Percentiles rank a stretch among this genome's conserved stretches.
These are phyloP conservation scores for Forsythia suspensa DNA, from an alignment of 257 asterid species.

Conservation along the genomic window DNA sequence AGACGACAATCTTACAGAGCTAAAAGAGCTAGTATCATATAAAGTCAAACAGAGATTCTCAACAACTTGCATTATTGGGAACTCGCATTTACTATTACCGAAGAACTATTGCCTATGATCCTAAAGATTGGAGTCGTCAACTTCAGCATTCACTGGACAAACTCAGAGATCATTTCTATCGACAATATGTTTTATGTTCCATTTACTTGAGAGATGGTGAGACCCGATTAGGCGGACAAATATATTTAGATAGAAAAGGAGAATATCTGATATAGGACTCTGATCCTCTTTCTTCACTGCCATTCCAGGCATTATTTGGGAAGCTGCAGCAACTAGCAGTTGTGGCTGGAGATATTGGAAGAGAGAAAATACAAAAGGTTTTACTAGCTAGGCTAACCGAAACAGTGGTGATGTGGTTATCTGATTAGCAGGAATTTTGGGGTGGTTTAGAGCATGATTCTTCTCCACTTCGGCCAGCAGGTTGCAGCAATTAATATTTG, in stretches of 20 bases:
- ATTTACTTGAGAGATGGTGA: slow-evolving; percentile 92
- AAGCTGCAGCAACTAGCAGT: slow-evolving; percentile 84
- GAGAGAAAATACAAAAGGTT: slow-evolving; percentile 91
- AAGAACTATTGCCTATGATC: too few relatives aligned
- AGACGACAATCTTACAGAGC: too few relatives aligned
- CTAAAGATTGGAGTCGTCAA: too few relatives aligned
- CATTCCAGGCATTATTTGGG: slow-evolving; percentile 98
- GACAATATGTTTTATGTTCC: slow-evolving; percentile 80
- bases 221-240: slow-evolving; percentile 86
- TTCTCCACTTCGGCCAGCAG: slow-evolving; percentile 77
- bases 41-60: too few relatives aligned
- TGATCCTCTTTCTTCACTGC: slow-evolving; percentile 92
- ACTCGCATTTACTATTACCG: too few relatives aligned
- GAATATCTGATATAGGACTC: slow-evolving; percentile 53
- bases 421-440: slow-evolving; percentile 93
- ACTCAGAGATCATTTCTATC: slow-evolving; percentile 22
- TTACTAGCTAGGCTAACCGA: slow-evolving; percentile 91
- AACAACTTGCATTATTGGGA: too few relatives aligned
- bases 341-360: slow-evolving; percentile 97
- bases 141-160: too few relatives aligned
- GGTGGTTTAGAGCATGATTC: slow-evolving; percentile 75
- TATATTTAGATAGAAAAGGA: slow-evolving; percentile 70
- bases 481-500: slow-evolving; percentile 43
- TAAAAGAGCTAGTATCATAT: too few relatives aligned
- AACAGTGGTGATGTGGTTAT: slow-evolving; percentile 95